Evolutionary conservation across 2,329 filamentous ascomycete genomes (phyloP).

Genomic region (Beauveria varroae): DNA sequence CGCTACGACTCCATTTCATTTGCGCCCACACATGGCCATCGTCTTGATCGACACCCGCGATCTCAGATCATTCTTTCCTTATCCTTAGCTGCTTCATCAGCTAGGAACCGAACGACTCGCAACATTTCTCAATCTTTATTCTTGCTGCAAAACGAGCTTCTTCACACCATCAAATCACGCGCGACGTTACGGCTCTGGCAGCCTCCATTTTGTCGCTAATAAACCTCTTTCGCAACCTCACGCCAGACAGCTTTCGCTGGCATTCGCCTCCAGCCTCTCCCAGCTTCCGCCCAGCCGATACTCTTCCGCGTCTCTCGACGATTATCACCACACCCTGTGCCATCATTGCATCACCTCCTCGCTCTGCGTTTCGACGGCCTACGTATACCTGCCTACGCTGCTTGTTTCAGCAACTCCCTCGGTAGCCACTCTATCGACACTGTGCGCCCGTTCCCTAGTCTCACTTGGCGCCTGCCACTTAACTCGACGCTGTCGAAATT

Average conservation of each 20-base stretch:
- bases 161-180: neutral
- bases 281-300: neutral
- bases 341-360: neutral
- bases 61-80: neutral
- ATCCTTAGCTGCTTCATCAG: neutral
- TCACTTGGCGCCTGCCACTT: neutral
- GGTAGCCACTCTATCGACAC: neutral
- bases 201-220: neutral
- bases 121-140: neutral
- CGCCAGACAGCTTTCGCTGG: neutral
- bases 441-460: neutral
- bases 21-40: neutral
- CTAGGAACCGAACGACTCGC: neutral
- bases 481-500: neutral
- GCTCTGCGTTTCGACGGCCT: neutral
- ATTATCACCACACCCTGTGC: neutral
- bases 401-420: neutral
- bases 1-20: neutral
- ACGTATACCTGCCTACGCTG: no score
- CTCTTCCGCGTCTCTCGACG: neutral
- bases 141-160: neutral
- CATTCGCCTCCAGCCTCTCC: neutral
- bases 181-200: conserved; percentile 1
- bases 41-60: neutral
- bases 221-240: neutral